Percentiles rank a stretch among this genome's conserved stretches.
Conservation (phyloP, 75 land plant genomes). For the Azolla pinnata region DNA sequence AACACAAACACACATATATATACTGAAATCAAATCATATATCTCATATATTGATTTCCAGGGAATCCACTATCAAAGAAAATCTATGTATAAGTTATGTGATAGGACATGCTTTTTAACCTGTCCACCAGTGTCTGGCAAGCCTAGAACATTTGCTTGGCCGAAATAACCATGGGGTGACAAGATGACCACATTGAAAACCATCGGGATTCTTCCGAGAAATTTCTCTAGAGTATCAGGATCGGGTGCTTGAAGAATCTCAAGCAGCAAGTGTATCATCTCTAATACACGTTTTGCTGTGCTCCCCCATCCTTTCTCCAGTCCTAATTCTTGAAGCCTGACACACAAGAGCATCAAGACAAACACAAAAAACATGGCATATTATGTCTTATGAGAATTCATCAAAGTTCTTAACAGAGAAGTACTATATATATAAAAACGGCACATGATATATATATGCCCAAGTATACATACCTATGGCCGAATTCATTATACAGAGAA, state of each 20-base stretch:
- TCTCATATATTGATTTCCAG: background rate
- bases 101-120: too few relatives aligned
- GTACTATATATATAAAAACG: too few relatives aligned
- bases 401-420: background rate
- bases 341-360: background rate
- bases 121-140: constrained; percentile 99
- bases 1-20: background rate
- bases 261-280: constrained; percentile 47
- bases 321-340: constrained; percentile 64
- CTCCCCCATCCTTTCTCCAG: constrained; percentile 83
- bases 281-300: constrained; percentile 55
- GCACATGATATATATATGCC: background rate
- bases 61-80: background rate
- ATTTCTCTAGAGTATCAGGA: constrained; percentile 50
- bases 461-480: constrained; percentile 37
- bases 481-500: constrained; percentile 65
- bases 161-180: constrained; percentile 96
- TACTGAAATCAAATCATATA: background rate
- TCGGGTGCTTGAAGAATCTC: constrained; percentile 91
- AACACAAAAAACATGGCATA: background rate
- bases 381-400: background rate
- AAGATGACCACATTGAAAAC: constrained; percentile 75
- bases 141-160: constrained; percentile 90
- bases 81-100: background rate
- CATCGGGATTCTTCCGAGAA: constrained; percentile 64